These are phyloP conservation scores for Acer saccharum DNA, from an alignment of 345 rosid species.

Conservation along the genomic window DNA sequence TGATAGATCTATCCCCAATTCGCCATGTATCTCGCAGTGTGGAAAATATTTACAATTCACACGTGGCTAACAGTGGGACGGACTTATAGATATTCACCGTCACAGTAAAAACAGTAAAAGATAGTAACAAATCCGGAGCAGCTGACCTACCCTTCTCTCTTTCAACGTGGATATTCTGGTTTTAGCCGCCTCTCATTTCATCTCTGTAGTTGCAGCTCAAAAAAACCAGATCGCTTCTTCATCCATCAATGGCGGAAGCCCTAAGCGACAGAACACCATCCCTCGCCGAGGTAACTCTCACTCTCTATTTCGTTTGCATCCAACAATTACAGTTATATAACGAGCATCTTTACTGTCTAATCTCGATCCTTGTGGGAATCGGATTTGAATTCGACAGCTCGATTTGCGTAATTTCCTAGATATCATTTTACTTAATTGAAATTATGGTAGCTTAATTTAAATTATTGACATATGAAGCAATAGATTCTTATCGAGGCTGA, in stretches of 20 bases:
- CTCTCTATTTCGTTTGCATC: background rate
- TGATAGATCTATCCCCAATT: background rate
- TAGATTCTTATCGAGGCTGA: background rate
- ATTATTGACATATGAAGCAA: background rate
- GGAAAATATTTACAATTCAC: background rate
- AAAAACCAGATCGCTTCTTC: slow-evolving; percentile 26
- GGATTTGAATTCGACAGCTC: background rate
- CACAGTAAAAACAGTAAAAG: slow-evolving; percentile 20
- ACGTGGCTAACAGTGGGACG: slow-evolving; percentile 20
- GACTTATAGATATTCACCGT: background rate
- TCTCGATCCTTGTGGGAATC: slow-evolving; percentile 10
- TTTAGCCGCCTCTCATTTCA: slow-evolving; percentile 20
- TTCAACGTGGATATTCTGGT: background rate
- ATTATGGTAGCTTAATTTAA: background rate
- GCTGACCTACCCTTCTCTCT: slow-evolving; percentile 17
- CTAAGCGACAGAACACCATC: slow-evolving; percentile 39
- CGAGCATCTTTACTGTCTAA: background rate
- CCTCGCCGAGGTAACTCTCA: slow-evolving; percentile 63
- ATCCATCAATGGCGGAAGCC: slow-evolving; percentile 69
- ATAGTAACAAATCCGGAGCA: background rate
- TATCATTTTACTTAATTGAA: background rate
- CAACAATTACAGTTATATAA: background rate
- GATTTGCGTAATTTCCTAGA: background rate
- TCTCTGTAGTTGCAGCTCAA: slow-evolving; percentile 11
- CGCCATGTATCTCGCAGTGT: background rate